Percentiles rank a stretch among this genome's conserved stretches.
Conservation (phyloP, 78 protist species). For the Dictyostelium discoideum region DNA sequence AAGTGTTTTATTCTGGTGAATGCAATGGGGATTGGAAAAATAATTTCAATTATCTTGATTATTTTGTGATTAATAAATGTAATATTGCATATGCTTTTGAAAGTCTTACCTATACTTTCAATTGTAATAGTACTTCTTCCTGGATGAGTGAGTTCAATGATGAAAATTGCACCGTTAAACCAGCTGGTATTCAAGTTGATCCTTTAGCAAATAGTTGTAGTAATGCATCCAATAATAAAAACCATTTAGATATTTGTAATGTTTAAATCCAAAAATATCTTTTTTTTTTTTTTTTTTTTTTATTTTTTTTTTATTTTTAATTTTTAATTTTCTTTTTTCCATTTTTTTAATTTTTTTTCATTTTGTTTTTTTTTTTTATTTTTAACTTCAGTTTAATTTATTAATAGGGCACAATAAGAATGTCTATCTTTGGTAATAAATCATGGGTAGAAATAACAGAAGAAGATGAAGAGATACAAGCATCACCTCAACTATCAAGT, state of each 20-base stretch:
- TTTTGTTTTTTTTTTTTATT: not conserved
- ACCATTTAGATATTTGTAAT: not conserved
- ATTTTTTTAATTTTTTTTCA: not conserved
- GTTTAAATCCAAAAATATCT: too few species aligned
- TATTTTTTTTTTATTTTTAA: too few species aligned
- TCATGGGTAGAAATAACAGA: slow-evolving; percentile 24
- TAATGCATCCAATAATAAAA: too few species aligned
- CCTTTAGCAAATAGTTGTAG: not conserved
- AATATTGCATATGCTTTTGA: not conserved
- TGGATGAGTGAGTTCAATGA: not conserved
- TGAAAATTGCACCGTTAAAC: not conserved
- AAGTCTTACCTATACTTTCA: not conserved
- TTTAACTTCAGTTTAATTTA: not conserved
- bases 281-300: too few species aligned
- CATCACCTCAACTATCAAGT: not conserved
- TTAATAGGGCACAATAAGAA: not conserved
- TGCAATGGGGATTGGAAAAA: not conserved
- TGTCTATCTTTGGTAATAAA: slow-evolving; percentile 32
- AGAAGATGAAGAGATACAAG: slow-evolving; percentile 10
- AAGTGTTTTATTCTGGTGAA: not conserved
- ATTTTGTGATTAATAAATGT: not conserved
- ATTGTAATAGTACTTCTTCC: not conserved
- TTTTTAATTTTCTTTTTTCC: too few species aligned
- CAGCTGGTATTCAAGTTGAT: not conserved
- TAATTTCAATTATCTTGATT: not conserved